Base-by-base conservation (phyloP, 345 rosid genomes). In the Eucalyptus polyanthemos region DNA sequence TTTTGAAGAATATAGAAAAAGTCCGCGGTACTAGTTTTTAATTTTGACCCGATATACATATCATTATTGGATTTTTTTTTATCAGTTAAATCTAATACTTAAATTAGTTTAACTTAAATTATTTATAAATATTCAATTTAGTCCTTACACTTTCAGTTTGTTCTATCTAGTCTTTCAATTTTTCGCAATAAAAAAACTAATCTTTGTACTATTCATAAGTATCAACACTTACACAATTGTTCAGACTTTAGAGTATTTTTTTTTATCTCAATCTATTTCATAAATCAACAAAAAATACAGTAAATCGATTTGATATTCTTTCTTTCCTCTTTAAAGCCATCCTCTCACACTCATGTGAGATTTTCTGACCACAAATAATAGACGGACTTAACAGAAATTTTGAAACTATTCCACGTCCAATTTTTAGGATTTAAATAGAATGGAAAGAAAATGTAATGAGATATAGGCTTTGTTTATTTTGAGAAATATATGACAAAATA, bases 231-330 rank as follows among this genome's bases (percentile, higher is more conserved):
- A 53, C 58, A 53, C 1, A 0, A 53, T 53, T 21, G 5, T 53
- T 53, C 1, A 53, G 58, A 53, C 76, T n/a, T 15, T 24, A 56
- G 13, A 56, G 13, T 24, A 10, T 14, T 14, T 65, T n/a, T 2
- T 62, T n/a, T n/a, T 2, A 3, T n/a, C 5, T 65, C 21, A 7
- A 65, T n/a, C 10, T 67, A 67, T 67, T 67, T 31, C 40, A 8
- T 67, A n/a, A 65, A 1, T 67, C 0, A 9, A 67, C 10, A 67
- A 8, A n/a, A 65, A 14, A 56, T 56, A 21, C 2, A 0, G 1
- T 65, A 29, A 62, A 62, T n/a, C 0, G 0, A 62, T 62, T 62
- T 62, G 19, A 29, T 62, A 62, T 29, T 62, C 34, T 62, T 62
- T 62, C 72, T 62, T 25, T 62, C 10, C 69, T 3, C 34, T 62